Evolutionary conservation across 2,329 filamentous ascomycete genomes (phyloP).

Genomic region (Phialophora macrospora): DNA sequence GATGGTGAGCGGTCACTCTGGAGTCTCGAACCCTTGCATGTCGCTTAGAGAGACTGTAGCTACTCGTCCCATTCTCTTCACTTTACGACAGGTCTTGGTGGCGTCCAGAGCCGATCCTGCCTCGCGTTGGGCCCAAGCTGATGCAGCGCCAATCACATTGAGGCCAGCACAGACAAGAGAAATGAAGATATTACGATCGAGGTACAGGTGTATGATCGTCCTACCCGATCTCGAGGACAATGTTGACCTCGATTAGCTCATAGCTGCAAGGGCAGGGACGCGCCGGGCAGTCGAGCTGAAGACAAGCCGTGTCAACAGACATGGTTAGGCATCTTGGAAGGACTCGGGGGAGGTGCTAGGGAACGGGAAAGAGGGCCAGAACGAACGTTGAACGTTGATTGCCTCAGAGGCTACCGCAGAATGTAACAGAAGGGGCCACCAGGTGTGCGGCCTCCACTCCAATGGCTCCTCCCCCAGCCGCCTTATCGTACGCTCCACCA

Average conservation of each 20-base stretch:
- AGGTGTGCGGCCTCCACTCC: not conserved
- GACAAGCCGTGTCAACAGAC: not conserved
- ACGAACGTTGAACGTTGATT: slow-evolving; percentile 7
- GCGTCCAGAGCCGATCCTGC: not conserved
- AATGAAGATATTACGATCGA: not conserved
- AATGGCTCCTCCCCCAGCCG: not conserved
- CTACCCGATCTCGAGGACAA: not conserved
- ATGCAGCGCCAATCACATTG: not conserved
- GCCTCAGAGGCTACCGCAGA: slow-evolving; percentile 5
- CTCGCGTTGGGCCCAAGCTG: not conserved
- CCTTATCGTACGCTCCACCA: not conserved
- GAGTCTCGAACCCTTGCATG: not conserved
- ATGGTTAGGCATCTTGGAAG: not conserved
- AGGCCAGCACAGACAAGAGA: not conserved
- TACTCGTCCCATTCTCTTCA: not conserved
- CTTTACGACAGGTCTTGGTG: not conserved
- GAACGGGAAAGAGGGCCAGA: not conserved
- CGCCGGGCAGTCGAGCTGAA: not conserved
- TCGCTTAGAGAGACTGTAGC: not conserved
- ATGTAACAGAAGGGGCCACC: slow-evolving; percentile 12
- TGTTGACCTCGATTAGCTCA: not conserved
- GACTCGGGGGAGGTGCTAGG: not conserved
- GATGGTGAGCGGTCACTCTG: not conserved
- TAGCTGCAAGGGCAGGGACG: not conserved
- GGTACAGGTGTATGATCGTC: not conserved